Conservation (phyloP, 352 stramenopile genomes). For the Aphanomyces stellatus region DNA sequence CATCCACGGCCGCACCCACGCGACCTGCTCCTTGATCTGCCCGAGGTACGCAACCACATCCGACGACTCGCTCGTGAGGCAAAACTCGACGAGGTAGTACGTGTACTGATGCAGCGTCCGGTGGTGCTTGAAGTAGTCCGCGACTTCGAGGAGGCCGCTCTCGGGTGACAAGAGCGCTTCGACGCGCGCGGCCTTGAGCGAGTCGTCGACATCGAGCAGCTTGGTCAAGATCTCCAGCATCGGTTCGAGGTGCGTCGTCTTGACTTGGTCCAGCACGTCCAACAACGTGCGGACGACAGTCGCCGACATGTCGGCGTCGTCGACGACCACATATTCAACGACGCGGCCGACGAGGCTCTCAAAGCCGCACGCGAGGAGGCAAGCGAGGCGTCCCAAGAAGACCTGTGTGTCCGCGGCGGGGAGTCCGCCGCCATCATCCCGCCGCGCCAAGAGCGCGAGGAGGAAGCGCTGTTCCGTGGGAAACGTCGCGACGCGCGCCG, state of each 20-base stretch:
- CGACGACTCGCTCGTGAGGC: conserved; percentile 19
- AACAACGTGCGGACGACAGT: conserved; percentile 26
- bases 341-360: neutral
- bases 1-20: conserved; percentile 12
- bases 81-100: conserved; percentile 47
- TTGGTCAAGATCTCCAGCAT: conserved; percentile 33
- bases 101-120: conserved; percentile 35
- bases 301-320: neutral
- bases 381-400: neutral
- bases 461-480: neutral
- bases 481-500: neutral
- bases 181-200: neutral
- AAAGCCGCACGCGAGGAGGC: neutral
- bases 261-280: conserved; percentile 54
- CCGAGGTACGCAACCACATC: neutral
- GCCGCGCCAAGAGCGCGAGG: neutral
- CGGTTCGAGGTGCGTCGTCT: conserved; percentile 35
- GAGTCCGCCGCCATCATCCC: neutral
- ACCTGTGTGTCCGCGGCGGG: neutral
- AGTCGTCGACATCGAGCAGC: conserved; percentile 30
- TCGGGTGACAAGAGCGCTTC: conserved; percentile 48
- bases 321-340: neutral
- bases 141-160: conserved; percentile 45
- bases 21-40: neutral
- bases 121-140: conserved; percentile 54